Evolutionary conservation across 306 rosid genomes (phyloP), one percentile per base, ranked within the genome.

Genomic region (Casuarina equisetifolia): DNA sequence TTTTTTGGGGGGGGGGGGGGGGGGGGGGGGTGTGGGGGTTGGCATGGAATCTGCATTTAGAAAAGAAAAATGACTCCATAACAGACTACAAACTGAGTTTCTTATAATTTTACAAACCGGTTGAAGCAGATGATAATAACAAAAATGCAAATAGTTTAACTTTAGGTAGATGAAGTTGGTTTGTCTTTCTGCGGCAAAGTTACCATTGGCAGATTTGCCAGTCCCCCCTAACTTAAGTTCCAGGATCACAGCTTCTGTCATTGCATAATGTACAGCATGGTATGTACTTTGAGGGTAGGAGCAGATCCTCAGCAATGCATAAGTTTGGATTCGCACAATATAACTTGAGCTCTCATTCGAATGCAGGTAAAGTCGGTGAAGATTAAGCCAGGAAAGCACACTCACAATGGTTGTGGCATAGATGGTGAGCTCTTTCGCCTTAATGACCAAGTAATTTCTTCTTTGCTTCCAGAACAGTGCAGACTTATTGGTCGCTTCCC

Each of bases 391-490:
- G 97, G 89, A 73, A 92, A 95, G 88, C 98, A 89, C 87, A 88
- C 89, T 62, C 96, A 92, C 81, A 89, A 85, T 16, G 93, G 99
- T 7, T 95, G 99, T 74, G 99, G 99, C 57, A 95, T 95, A 82
- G 99, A 95, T 88, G 99, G 99, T 63, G 99, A 95, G 88, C 90
- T 95, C 73, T 95, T 95, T 82, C 87, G 91, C 20, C 96, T 91
- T 66, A 85, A 84, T 76, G 99, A 97, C 50, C 96, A 92, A 87
- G 89, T 91, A 54, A 72, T 91, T 66, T 95, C 98, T 51, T 84
- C 96, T 38, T 61, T 95, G 90, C 97, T 92, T 82, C 99, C 99
- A 2, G 99, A 95, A 84, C 99, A 95, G 70, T 95, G 99, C 91
- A 91, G 99, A 80, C 97, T 95, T 66, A 92, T 95, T 74, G 99